phyloP scores from a whole-genome alignment of 768 basidiomycete species.

The Arthromyces matolae region DNA sequence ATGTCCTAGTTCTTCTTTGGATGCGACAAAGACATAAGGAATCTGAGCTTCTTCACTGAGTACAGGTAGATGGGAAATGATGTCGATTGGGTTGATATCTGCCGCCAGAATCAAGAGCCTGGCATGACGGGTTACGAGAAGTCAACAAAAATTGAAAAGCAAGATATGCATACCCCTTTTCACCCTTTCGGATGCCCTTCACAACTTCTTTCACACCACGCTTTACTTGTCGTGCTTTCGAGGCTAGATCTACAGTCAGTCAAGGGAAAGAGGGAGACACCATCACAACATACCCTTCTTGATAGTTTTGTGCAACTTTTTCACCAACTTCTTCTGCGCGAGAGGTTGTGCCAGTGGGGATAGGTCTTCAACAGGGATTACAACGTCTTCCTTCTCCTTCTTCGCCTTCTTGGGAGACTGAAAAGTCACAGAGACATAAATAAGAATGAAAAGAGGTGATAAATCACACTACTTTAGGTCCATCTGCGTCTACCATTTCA shows the following conservation, averaged over 20 bases:
- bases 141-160: neutral
- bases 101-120: conserved; percentile 91
- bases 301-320: conserved; percentile 92
- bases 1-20: conserved; percentile 93
- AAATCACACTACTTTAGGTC: conserved; percentile 25
- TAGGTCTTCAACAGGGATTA: conserved; percentile 74
- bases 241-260: conserved; percentile 49
- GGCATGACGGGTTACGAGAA: conserved; percentile 1
- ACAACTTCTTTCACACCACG: conserved; percentile 98
- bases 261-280: neutral
- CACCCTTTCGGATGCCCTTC: conserved; percentile 95
- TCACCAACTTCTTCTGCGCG: conserved; percentile 88
- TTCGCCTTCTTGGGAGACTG: conserved; percentile 58
- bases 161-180: conserved; percentile 72
- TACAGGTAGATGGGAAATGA: conserved; percentile 94
- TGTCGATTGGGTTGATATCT: conserved; percentile 97
- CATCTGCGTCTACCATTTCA: conserved; percentile 40
- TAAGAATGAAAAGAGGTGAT: conserved; percentile 4
- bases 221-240: conserved; percentile 92
- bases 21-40: conserved; percentile 86
- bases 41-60: conserved; percentile 91
- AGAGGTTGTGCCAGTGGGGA: conserved; percentile 94
- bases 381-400: conserved; percentile 62
- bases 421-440: conserved; percentile 15
- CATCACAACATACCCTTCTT: conserved; percentile 77